phyloP scores from a whole-genome alignment of 345 rosid species.

The Ricinus communis region DNA sequence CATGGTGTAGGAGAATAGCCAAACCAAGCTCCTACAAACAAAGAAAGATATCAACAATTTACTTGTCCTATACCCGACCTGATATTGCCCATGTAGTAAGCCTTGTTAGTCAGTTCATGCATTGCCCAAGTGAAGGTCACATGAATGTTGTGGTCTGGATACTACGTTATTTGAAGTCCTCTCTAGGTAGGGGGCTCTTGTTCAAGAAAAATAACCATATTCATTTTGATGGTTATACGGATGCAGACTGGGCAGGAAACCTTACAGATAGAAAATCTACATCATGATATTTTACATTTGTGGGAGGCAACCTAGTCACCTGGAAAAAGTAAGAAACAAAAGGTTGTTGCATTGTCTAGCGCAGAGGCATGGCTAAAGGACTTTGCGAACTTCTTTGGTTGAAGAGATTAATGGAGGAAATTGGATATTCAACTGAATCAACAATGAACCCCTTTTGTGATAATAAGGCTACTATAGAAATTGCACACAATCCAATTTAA shows the following conservation, averaged over 20 bases:
- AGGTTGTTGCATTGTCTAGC: not conserved
- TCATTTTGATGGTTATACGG: too few species aligned
- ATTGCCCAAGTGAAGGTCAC: not conserved
- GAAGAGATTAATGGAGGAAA: not conserved
- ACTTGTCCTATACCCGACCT: not conserved
- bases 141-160: not conserved
- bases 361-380: not conserved
- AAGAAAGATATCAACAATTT: not conserved
- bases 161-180: not conserved
- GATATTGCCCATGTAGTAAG: not conserved
- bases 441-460: too few species aligned
- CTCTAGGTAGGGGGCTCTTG: not conserved
- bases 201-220: not conserved
- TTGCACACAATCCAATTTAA: too few species aligned
- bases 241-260: too few species aligned
- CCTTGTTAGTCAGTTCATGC: too few species aligned
- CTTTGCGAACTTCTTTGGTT: not conserved
- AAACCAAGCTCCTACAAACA: not conserved
- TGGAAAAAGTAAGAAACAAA: not conserved
- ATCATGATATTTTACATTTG: too few species aligned
- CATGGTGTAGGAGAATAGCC: not conserved
- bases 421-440: not conserved
- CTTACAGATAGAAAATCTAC: too few species aligned
- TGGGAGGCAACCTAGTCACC: not conserved
- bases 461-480: too few species aligned